phyloP scores from a whole-genome alignment of 108 stramenopile species.

The Pseudonitzschia pungens region DNA sequence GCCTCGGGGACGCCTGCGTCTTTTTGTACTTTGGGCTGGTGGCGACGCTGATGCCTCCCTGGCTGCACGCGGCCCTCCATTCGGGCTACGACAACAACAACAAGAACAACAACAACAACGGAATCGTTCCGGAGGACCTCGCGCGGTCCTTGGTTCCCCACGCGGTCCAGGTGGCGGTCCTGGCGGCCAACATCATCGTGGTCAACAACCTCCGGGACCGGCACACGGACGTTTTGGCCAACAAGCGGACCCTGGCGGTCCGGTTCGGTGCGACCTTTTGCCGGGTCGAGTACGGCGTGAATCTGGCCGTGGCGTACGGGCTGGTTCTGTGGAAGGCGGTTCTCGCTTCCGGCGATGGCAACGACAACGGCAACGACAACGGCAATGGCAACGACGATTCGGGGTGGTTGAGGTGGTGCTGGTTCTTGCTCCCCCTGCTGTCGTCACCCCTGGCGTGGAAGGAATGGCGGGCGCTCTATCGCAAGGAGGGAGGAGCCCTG shows the following conservation, averaged over 20 bases:
- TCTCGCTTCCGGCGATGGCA: neutral
- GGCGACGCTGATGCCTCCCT: slow-evolving; percentile 73
- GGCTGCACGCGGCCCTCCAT: slow-evolving; percentile 38
- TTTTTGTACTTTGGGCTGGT: slow-evolving; percentile 90
- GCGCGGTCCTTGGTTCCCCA: slow-evolving; percentile 24
- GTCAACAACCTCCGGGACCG: slow-evolving; percentile 92
- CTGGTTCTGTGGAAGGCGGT: neutral
- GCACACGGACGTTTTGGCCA: slow-evolving; percentile 69
- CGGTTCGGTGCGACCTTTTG: slow-evolving; percentile 77
- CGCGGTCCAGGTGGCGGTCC: slow-evolving; percentile 58
- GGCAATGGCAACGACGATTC: neutral
- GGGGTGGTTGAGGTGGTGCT: neutral
- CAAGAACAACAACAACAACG: slow-evolving; percentile 7
- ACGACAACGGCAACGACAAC: neutral
- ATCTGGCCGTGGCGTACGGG: slow-evolving; percentile 34
- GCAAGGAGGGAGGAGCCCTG: slow-evolving; percentile 70
- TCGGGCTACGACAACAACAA: neutral
- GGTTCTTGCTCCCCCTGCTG: slow-evolving; percentile 52
- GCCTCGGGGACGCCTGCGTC: slow-evolving; percentile 86
- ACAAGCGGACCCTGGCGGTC: slow-evolving; percentile 80
- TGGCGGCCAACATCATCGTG: slow-evolving; percentile 84
- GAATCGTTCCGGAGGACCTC: neutral
- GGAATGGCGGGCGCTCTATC: slow-evolving; percentile 54
- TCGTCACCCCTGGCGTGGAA: slow-evolving; percentile 61
- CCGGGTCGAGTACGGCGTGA: slow-evolving; percentile 54